These are phyloP conservation scores for Diospyros kaki DNA, from an alignment of 148 eudicot species.

Conservation along the genomic window DNA sequence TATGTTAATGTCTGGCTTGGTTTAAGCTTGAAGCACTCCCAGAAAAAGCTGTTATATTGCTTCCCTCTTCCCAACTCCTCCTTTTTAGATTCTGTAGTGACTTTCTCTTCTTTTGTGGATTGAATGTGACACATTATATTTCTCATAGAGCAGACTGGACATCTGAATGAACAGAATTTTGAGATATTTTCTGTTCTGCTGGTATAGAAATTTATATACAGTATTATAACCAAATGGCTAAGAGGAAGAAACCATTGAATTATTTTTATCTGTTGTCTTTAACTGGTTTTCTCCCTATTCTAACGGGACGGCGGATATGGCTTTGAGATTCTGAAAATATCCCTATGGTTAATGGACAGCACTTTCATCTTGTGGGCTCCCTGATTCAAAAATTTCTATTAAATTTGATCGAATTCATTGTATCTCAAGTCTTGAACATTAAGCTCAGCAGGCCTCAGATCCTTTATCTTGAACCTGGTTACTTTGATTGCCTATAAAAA, in stretches of 20 bases:
- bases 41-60: neutral
- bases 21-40: neutral
- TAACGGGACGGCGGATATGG: neutral
- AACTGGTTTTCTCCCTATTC: neutral
- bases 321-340: neutral
- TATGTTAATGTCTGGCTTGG: neutral
- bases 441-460: neutral
- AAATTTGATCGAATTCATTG: neutral
- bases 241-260: no score
- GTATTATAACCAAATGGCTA: no score
- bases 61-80: neutral
- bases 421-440: neutral
- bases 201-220: no score
- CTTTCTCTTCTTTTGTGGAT: no score
- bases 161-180: no score
- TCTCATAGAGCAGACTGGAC: no score
- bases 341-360: no score
- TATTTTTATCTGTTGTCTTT: no score
- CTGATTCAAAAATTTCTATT: neutral
- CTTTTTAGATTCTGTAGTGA: neutral
- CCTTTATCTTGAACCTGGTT: neutral
- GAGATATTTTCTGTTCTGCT: no score
- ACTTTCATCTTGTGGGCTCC: neutral
- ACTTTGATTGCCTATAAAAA: neutral
- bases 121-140: no score